A percentile compares a stretch with the other conserved stretches of the same genome.
Evolutionary conservation across 148 eudicot species (phyloP).

Genomic region (Limonium bicolor): DNA sequence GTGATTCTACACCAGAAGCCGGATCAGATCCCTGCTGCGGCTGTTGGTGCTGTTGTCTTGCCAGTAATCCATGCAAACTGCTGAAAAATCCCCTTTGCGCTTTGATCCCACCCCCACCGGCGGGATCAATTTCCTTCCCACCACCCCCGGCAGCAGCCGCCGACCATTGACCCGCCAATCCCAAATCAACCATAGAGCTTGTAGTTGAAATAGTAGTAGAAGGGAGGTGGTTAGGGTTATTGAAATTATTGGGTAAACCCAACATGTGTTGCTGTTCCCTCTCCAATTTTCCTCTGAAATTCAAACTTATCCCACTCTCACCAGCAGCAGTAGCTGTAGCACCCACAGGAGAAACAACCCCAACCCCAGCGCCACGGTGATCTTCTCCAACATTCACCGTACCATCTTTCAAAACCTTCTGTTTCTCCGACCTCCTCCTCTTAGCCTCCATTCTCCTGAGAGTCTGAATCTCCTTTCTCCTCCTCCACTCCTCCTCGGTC

Average conservation of each 20-base stretch:
- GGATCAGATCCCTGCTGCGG: slow-evolving; percentile 9
- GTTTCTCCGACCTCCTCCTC: slow-evolving; percentile 5
- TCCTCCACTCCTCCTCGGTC: slow-evolving; percentile 7
- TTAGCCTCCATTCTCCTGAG: slow-evolving; percentile 8
- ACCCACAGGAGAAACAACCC: too few relatives aligned
- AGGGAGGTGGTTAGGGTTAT: slow-evolving; percentile 9
- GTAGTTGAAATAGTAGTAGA: slow-evolving; percentile 6
- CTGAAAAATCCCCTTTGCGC: slow-evolving; percentile 12
- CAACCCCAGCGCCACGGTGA: too few relatives aligned
- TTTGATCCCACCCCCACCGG: slow-evolving; percentile 8
- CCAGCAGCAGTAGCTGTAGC: too few relatives aligned
- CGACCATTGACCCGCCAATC: neutral
- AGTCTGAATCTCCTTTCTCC: slow-evolving; percentile 7
- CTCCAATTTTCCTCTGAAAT: slow-evolving; percentile 17
- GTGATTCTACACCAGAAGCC: slow-evolving; percentile 30
- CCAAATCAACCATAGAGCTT: slow-evolving; percentile 8
- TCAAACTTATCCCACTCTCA: slow-evolving; percentile 9
- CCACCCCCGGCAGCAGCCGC: neutral
- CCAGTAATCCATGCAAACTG: slow-evolving; percentile 8
- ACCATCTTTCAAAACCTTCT: neutral
- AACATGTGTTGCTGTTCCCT: slow-evolving; percentile 10
- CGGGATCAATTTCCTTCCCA: slow-evolving; percentile 5
- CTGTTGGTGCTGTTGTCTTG: slow-evolving; percentile 6
- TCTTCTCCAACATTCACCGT: too few relatives aligned
- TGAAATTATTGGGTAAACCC: slow-evolving; percentile 11